Conservation (phyloP, 768 basidiomycete species). For the Boletus insuetus region DNA sequence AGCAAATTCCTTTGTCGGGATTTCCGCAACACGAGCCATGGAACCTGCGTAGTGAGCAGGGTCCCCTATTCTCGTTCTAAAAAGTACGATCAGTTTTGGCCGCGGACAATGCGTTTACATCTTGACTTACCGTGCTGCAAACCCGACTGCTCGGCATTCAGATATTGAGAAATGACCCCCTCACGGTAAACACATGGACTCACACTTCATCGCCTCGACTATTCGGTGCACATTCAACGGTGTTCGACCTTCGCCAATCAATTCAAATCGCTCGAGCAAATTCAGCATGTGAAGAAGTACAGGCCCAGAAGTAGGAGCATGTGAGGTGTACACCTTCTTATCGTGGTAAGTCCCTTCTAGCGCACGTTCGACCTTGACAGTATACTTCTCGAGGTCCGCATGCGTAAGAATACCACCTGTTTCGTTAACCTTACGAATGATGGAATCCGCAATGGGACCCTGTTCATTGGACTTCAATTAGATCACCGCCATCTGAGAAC, state of each 20-base stretch:
- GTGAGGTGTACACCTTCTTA: conserved; percentile 78
- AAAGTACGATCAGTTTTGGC: conserved; percentile 15
- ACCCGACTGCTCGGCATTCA: conserved; percentile 46
- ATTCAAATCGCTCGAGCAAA: conserved; percentile 71
- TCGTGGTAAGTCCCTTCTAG: conserved; percentile 75
- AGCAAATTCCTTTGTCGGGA: conserved; percentile 70
- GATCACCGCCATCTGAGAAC: conserved; percentile 3
- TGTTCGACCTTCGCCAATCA: conserved; percentile 49
- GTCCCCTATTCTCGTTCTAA: conserved; percentile 82
- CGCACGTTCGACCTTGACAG: conserved; percentile 66
- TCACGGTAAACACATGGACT: conserved; percentile 29
- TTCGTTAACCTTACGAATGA: conserved; percentile 64
- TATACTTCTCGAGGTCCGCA: conserved; percentile 70
- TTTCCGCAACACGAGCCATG: conserved; percentile 53
- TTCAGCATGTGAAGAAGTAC: conserved; percentile 94
- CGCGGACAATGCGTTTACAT: conserved; percentile 7
- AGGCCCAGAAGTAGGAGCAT: conserved; percentile 85
- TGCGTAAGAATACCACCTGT: conserved; percentile 81
- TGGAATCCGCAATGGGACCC: conserved; percentile 79
- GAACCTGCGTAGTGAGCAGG: conserved; percentile 59
- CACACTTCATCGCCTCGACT: conserved; percentile 83
- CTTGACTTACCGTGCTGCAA: conserved; percentile 53
- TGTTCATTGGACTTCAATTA: conserved; percentile 29
- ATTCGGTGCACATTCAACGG: conserved; percentile 72
- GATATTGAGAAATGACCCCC: conserved; percentile 2